These are phyloP conservation scores for Dactylellina leptospora DNA, from an alignment of 2,329 filamentous ascomycete genomes.

Conservation along the genomic window DNA sequence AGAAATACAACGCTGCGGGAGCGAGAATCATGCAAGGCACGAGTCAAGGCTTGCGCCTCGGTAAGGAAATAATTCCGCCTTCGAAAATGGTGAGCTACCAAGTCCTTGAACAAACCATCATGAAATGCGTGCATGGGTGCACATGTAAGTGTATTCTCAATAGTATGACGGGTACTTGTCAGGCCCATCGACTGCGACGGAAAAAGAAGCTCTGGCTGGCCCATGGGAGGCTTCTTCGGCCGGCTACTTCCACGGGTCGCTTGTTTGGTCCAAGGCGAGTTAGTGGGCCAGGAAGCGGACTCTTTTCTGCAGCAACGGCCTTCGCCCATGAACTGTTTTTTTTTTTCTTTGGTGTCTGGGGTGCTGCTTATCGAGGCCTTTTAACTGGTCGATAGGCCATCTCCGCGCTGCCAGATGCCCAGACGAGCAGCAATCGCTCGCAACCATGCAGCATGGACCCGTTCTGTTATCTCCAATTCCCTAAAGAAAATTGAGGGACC, in stretches of 20 bases:
- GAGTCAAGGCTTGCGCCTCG: too few species aligned
- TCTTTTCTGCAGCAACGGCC: constrained; percentile 18
- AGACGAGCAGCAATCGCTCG: constrained; percentile 14
- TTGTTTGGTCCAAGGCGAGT: constrained; percentile 11
- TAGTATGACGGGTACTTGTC: too few species aligned
- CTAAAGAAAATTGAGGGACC: too few species aligned
- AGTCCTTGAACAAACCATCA: too few species aligned
- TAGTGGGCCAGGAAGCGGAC: constrained; percentile 19
- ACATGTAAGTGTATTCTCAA: too few species aligned
- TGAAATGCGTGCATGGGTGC: too few species aligned
- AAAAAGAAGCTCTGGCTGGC: not conserved
- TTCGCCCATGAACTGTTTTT: constrained; percentile 5
- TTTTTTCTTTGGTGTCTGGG: not conserved
- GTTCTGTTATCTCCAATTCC: constrained; percentile 7
- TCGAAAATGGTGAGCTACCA: too few species aligned
- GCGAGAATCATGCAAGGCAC: too few species aligned
- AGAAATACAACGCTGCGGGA: too few species aligned
- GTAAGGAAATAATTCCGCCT: too few species aligned
- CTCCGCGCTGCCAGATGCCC: constrained; percentile 30
- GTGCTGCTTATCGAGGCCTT: constrained; percentile 38
- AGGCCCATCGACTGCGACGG: not conserved
- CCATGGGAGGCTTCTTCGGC: constrained; percentile 7
- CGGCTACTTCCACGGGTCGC: not conserved
- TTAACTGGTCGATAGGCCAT: constrained; percentile 48
- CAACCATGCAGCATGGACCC: not conserved